Evolutionary conservation across 1,284 basidiomycete genomes (phyloP).

Genomic region (Boletus semigastroideus): DNA sequence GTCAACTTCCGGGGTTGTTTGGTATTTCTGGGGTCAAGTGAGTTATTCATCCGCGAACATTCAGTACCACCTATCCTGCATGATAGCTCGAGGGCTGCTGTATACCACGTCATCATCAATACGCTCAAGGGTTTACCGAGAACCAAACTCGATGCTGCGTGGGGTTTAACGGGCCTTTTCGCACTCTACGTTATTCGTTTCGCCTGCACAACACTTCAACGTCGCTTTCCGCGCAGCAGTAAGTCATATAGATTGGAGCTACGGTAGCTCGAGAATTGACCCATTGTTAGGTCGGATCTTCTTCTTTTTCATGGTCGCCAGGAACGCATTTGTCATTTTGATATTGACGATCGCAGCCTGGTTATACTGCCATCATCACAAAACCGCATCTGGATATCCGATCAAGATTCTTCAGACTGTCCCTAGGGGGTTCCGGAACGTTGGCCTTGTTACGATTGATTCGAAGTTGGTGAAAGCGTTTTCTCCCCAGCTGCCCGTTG

Average conservation of each 20-base stretch:
- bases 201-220: conserved; percentile 55
- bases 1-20: conserved; percentile 85
- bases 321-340: conserved; percentile 87
- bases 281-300: conserved; percentile 62
- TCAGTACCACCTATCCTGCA: conserved; percentile 2
- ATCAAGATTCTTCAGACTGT: conserved; percentile 87
- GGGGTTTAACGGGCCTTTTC: conserved; percentile 79
- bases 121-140: conserved; percentile 80
- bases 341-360: conserved; percentile 84
- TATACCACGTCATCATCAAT: conserved; percentile 90
- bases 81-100: conserved; percentile 75
- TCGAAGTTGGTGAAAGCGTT: conserved; percentile 65
- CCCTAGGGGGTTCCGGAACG: conserved; percentile 79
- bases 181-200: conserved; percentile 78
- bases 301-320: conserved; percentile 84
- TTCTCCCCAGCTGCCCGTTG: conserved; percentile 81
- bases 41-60: conserved; percentile 28
- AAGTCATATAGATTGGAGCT: conserved; percentile 19
- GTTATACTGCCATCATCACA: conserved; percentile 73
- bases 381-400: conserved; percentile 63
- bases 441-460: conserved; percentile 74
- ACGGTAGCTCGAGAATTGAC: not conserved
- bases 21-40: conserved; percentile 83
- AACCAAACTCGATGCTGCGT: conserved; percentile 83
- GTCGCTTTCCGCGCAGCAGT: conserved; percentile 70